phyloP scores from a whole-genome alignment of 2,329 filamentous ascomycete species.

The Chaetomiaceae sp. region DNA sequence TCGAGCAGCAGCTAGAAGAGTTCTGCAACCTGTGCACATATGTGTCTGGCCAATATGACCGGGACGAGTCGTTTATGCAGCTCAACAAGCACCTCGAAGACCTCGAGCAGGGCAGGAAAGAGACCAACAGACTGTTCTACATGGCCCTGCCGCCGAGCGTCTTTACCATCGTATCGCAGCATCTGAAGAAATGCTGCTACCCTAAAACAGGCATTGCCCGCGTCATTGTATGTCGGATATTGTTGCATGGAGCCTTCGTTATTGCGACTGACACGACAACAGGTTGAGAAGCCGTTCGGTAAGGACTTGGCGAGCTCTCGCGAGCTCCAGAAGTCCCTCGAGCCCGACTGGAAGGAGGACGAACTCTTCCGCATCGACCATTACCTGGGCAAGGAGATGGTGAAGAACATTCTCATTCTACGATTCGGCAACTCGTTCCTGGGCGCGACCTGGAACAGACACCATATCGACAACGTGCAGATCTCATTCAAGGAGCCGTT shows the following conservation, averaged over 20 bases:
- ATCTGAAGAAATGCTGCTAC: constrained; percentile 96
- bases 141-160: constrained; percentile 98
- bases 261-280: constrained; percentile 27
- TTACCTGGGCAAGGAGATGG: constrained; percentile 99
- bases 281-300: constrained; percentile 99
- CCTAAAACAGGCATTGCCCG: constrained; percentile 84
- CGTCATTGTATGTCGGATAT: constrained; percentile 67
- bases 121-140: constrained; percentile 94
- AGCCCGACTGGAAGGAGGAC: constrained; percentile 97
- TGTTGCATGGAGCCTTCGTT: neutral
- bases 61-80: constrained; percentile 86
- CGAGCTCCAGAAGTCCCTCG: constrained; percentile 88
- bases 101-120: constrained; percentile 74
- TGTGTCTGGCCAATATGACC: constrained; percentile 94
- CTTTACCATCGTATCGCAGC: constrained; percentile 95
- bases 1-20: constrained; percentile 89
- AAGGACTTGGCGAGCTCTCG: constrained; percentile 94
- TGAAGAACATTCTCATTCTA: constrained; percentile 98
- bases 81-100: constrained; percentile 82
- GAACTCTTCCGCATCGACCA: constrained; percentile 99
- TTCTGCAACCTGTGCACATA: constrained; percentile 89
- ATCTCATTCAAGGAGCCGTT: constrained; percentile 99
- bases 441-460: constrained; percentile 96
- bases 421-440: constrained; percentile 99
- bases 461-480: constrained; percentile 99